Evolutionary conservation across 106 monocot genomes (phyloP).

Genomic region (Platanthera guangdongensis): DNA sequence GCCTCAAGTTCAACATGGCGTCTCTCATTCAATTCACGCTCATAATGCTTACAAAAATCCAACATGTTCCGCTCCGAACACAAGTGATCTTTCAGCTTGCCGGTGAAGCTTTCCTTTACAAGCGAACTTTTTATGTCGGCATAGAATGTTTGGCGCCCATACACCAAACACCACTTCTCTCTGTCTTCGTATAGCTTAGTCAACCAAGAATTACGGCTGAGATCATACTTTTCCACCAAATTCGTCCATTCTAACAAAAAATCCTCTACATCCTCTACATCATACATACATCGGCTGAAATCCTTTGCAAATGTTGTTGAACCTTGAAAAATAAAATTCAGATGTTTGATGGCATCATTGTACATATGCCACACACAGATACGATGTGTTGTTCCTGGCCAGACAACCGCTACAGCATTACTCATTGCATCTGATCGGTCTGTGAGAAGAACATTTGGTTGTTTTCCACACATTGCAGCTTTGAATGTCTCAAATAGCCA

Average conservation of each 20-base stretch:
- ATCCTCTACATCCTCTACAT: constrained; percentile 5
- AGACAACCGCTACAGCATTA: constrained; percentile 11
- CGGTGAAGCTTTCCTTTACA: constrained; percentile 5
- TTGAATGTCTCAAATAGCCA: constrained; percentile 30
- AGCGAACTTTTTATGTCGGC: constrained; percentile 10
- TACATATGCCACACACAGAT: constrained; percentile 12
- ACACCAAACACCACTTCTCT: constrained; percentile 8
- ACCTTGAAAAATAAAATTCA: constrained; percentile 7
- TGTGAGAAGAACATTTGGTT: constrained; percentile 23
- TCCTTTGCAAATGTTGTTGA: constrained; percentile 13
- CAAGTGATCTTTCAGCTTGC: constrained; percentile 3
- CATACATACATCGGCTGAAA: constrained; percentile 10
- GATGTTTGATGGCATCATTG: constrained; percentile 4
- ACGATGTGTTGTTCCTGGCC: constrained; percentile 19
- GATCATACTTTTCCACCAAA: constrained; percentile 5
- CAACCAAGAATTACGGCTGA: constrained; percentile 4
- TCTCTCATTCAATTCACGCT: constrained; percentile 5
- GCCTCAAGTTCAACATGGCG: constrained; percentile 4
- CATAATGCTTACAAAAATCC: constrained; percentile 11
- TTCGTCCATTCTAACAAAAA: constrained; percentile 5
- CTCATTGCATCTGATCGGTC: constrained; percentile 10
- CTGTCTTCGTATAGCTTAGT: constrained; percentile 2
- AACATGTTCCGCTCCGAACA: neutral
- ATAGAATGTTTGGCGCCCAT: constrained; percentile 13
- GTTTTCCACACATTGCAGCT: constrained; percentile 21